These are phyloP conservation scores for Lomentospora prolificans DNA, from an alignment of 2,329 filamentous ascomycete genomes.

Conservation along the genomic window DNA sequence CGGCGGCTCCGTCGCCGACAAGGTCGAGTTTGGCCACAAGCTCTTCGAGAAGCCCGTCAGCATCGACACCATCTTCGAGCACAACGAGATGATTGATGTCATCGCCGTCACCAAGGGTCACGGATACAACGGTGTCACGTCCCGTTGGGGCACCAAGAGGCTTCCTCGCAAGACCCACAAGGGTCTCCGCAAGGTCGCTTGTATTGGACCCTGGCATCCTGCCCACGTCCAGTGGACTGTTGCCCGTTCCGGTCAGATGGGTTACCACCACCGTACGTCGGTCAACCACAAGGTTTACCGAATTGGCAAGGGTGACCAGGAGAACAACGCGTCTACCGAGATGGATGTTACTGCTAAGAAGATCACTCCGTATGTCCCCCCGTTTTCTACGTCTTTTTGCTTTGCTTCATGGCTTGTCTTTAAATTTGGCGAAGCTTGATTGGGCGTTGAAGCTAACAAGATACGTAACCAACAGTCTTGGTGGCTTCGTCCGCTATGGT, in stretches of 20 bases:
- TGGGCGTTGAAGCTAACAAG: slow-evolving; percentile 22
- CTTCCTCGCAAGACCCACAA: slow-evolving; percentile 99
- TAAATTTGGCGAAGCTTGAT: no score
- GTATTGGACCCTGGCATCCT: slow-evolving; percentile 99
- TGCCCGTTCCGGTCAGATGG: slow-evolving; percentile 97
- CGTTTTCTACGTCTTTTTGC: no score
- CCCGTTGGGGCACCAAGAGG: slow-evolving; percentile 99
- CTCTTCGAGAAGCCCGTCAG: slow-evolving; percentile 99
- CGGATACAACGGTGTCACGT: slow-evolving; percentile 94
- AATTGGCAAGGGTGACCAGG: slow-evolving; percentile 84
- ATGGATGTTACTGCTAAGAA: slow-evolving; percentile 98
- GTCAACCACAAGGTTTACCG: slow-evolving; percentile 99
- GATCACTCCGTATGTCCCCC: slow-evolving; percentile 86
- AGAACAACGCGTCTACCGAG: slow-evolving; percentile 88
- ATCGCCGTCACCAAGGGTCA: slow-evolving; percentile 99
- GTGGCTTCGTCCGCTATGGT: slow-evolving; percentile 99
- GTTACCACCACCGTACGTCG: slow-evolving; percentile 99
- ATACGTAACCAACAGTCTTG: slow-evolving; percentile 53
- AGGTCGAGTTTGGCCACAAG: slow-evolving; percentile 90
- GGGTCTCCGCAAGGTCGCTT: slow-evolving; percentile 99
- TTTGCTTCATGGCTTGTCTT: background rate
- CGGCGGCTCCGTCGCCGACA: slow-evolving; percentile 89
- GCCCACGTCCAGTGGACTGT: slow-evolving; percentile 99
- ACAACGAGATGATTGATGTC: slow-evolving; percentile 98
- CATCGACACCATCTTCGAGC: slow-evolving; percentile 91